Conservation (phyloP, 345 rosid genomes). For the Eucalyptus albens region DNA sequence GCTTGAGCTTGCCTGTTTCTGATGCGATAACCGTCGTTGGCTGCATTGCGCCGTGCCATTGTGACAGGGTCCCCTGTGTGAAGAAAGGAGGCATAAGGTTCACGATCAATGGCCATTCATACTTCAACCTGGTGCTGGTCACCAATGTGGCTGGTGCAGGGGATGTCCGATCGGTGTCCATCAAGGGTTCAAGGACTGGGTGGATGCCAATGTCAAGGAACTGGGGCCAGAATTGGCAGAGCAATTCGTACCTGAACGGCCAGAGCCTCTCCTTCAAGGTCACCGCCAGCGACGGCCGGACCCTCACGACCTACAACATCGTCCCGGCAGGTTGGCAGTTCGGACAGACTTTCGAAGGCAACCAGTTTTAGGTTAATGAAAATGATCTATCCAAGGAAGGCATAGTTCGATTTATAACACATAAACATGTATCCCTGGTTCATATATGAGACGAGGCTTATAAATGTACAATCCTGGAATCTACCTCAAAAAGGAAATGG, state of each 20-base stretch:
- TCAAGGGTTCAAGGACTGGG: slow-evolving; percentile 26
- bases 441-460: neutral
- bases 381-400: neutral
- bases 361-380: slow-evolving; percentile 17
- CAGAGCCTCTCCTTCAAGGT: slow-evolving; percentile 45
- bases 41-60: neutral
- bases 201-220: slow-evolving; percentile 46
- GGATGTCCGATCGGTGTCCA: slow-evolving; percentile 21
- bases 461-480: neutral
- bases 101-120: slow-evolving; percentile 52
- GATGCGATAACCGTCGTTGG: too few relatives aligned
- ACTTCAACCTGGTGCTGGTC: slow-evolving; percentile 45
- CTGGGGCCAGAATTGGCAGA: slow-evolving; percentile 71
- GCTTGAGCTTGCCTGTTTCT: neutral
- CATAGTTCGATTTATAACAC: neutral
- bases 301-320: slow-evolving; percentile 12
- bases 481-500: neutral
- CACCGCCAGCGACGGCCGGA: slow-evolving; percentile 33
- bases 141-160: slow-evolving; percentile 57
- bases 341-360: slow-evolving; percentile 42
- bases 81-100: slow-evolving; percentile 45
- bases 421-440: neutral
- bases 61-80: slow-evolving; percentile 30
- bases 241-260: slow-evolving; percentile 34
- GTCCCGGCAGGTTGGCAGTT: slow-evolving; percentile 39